Conservation (phyloP, 1,284 basidiomycete species). For the Schizophyllum amplum region DNA sequence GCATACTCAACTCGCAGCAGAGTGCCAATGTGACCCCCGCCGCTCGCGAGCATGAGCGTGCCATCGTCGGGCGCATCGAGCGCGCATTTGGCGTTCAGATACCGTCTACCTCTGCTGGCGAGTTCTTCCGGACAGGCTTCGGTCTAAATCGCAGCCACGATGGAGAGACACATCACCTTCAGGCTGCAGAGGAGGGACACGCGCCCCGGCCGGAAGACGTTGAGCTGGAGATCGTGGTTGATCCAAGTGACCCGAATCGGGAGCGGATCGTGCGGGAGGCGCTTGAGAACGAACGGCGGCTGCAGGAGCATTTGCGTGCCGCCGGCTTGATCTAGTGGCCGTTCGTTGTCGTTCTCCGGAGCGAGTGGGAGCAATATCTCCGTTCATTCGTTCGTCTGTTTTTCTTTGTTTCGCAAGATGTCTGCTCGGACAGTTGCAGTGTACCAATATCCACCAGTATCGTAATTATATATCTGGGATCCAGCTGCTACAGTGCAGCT, state of each 20-base stretch:
- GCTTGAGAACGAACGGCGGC: slow-evolving; percentile 43
- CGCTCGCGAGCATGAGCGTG: slow-evolving; percentile 17
- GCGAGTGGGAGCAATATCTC: not conserved
- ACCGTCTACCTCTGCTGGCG: slow-evolving; percentile 28
- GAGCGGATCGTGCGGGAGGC: slow-evolving; percentile 37
- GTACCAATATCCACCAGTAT: not conserved
- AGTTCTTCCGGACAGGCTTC: slow-evolving; percentile 48
- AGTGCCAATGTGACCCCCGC: slow-evolving; percentile 21
- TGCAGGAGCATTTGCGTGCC: slow-evolving; percentile 52
- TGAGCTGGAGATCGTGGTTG: slow-evolving; percentile 34
- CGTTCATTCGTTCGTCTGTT: not conserved
- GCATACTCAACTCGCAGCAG: slow-evolving; percentile 53
- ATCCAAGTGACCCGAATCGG: slow-evolving; percentile 34
- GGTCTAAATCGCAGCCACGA: slow-evolving; percentile 26
- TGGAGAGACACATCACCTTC: slow-evolving; percentile 13
- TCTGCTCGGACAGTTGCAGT: not conserved
- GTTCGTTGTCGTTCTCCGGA: not conserved
- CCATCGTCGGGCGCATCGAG: slow-evolving; percentile 32
- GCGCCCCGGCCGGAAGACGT: slow-evolving; percentile 11
- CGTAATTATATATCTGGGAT: not conserved
- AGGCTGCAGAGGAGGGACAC: slow-evolving; percentile 12
- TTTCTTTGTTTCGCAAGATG: not conserved
- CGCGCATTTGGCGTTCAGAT: slow-evolving; percentile 35
- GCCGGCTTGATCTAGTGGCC: slow-evolving; percentile 54
- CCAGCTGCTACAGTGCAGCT: not conserved